Evolutionary conservation across 495 filamentous ascomycete genomes (phyloP).

Genomic region (Trypethelium eluteriae): DNA sequence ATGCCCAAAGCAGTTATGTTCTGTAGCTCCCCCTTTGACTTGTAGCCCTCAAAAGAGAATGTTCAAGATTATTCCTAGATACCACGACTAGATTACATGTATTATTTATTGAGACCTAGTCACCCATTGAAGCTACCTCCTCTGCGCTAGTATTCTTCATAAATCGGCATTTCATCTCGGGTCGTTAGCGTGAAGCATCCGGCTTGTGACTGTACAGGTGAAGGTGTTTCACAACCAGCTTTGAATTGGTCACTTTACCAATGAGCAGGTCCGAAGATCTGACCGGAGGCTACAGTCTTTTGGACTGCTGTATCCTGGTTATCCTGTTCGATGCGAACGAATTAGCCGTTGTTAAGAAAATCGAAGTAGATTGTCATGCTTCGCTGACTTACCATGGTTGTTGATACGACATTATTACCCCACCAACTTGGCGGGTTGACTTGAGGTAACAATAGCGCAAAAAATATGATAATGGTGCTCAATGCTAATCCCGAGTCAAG

Average conservation of each 20-base stretch:
- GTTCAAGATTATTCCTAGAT: too few relatives aligned
- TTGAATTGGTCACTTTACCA: background rate
- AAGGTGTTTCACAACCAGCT: background rate
- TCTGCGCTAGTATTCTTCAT: too few relatives aligned
- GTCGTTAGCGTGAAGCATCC: too few relatives aligned
- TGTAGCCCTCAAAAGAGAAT: too few relatives aligned
- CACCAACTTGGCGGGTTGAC: slow-evolving; percentile 56
- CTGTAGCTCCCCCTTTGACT: too few relatives aligned
- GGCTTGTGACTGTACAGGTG: background rate
- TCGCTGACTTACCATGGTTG: slow-evolving; percentile 35
- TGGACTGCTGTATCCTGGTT: background rate
- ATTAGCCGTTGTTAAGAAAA: background rate
- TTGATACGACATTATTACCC: slow-evolving; percentile 47
- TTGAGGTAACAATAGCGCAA: slow-evolving; percentile 51
- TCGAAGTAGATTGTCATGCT: background rate
- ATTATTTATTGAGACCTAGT: too few relatives aligned
- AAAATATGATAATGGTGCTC: slow-evolving; percentile 62
- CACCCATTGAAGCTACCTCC: too few relatives aligned
- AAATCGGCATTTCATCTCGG: too few relatives aligned
- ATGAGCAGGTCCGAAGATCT: background rate
- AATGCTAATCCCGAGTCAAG: slow-evolving; percentile 61
- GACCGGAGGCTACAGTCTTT: background rate
- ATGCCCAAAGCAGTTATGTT: too few relatives aligned
- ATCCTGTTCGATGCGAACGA: background rate
- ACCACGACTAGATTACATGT: too few relatives aligned